Conservation (phyloP, 768 basidiomycete species). For the Pholiota molesta region DNA sequence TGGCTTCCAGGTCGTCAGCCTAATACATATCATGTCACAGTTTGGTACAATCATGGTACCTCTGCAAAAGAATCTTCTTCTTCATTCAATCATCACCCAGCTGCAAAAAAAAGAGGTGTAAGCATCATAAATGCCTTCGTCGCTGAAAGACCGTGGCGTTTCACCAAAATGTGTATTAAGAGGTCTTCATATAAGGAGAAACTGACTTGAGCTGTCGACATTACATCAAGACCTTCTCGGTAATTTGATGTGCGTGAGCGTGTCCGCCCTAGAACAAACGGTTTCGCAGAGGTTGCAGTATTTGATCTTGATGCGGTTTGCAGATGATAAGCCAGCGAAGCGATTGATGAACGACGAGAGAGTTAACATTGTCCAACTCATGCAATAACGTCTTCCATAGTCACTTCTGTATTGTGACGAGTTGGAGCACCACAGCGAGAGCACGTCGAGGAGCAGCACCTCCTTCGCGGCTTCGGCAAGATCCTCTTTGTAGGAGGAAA, state of each 20-base stretch:
- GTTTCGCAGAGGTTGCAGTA: slow-evolving; percentile 76
- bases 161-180: slow-evolving; percentile 12
- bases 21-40: neutral
- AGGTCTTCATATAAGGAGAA: neutral
- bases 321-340: slow-evolving; percentile 50
- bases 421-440: slow-evolving; percentile 67
- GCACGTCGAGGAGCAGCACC: slow-evolving; percentile 67
- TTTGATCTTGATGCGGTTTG: slow-evolving; percentile 70
- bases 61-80: slow-evolving; percentile 98
- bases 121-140: neutral
- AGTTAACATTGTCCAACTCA: slow-evolving; percentile 59
- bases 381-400: slow-evolving; percentile 60
- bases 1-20: slow-evolving; percentile 90
- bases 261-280: slow-evolving; percentile 63
- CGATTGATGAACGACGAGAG: slow-evolving; percentile 70
- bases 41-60: slow-evolving; percentile 37
- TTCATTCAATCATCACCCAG: slow-evolving; percentile 87
- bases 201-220: slow-evolving; percentile 55
- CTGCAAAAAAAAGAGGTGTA: slow-evolving; percentile 41
- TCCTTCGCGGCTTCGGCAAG: slow-evolving; percentile 66
- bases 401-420: slow-evolving; percentile 66
- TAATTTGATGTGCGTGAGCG: slow-evolving; percentile 62
- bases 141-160: neutral
- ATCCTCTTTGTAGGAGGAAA: slow-evolving; percentile 65
- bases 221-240: slow-evolving; percentile 80